phyloP scores from a whole-genome alignment of 441 rosid genomes.

The Arabidopsis hybrid region DNA sequence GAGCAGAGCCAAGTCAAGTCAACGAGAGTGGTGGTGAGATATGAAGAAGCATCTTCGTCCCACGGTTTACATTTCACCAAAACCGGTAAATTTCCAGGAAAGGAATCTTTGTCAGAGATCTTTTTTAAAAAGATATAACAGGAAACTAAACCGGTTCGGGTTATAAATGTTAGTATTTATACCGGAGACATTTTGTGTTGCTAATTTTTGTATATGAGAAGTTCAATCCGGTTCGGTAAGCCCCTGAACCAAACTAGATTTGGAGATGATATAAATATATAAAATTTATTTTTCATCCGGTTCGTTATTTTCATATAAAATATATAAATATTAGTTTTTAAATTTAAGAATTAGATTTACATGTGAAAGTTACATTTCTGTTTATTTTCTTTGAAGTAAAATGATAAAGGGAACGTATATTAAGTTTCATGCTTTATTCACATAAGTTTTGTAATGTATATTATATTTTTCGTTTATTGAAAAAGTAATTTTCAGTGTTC shows the following conservation, averaged over 20 bases:
- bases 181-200: background rate
- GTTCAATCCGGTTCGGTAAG: background rate
- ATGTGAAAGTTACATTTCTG: no score
- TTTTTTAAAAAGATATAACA: background rate
- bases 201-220: background rate
- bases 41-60: slow-evolving; percentile 10
- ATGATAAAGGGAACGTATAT: no score
- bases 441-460: no score
- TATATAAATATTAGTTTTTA: no score
- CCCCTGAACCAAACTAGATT: no score
- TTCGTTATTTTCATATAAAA: no score
- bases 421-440: no score
- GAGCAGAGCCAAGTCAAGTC: slow-evolving; percentile 1
- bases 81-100: slow-evolving; percentile 2
- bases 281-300: background rate
- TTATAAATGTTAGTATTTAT: no score
- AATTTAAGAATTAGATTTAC: no score
- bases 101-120: background rate
- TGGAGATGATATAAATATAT: background rate
- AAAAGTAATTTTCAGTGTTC: no score
- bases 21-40: slow-evolving; percentile 15
- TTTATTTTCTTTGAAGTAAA: no score
- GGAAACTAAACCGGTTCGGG: background rate
- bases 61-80: background rate
- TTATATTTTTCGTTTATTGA: no score